Evolutionary conservation across 2,329 filamentous ascomycete species (phyloP), one percentile per base, ranked within the genome.

Genomic region (Pseudocercospora crystallina): DNA sequence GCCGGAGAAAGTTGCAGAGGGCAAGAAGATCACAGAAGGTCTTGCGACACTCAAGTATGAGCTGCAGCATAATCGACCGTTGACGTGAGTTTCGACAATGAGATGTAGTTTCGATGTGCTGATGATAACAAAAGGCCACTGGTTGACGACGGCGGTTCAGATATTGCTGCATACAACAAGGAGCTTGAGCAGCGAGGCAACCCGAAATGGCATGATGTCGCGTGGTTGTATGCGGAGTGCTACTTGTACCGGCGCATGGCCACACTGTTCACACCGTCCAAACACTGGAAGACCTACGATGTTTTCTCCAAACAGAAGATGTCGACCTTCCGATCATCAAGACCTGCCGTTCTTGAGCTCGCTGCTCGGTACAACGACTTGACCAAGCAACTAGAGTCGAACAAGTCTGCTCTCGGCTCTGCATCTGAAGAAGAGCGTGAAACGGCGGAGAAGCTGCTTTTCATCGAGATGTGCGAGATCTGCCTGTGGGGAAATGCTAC

Each of bases 401-500:
- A 80, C 59, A 73, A 76, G 42, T 71, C 71, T 1, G 53, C 70
- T 8, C 65, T 69, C 11, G 66, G 65, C n/a, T 64, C 67, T 1
- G 73, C 77, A 36, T 75, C 76, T 2, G 73, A 74, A 31, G 69
- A 76, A 47, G 73, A 84, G 58, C 66, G 83, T 43, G 80, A 82
- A 29, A 81, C 86, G 49, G 84, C 88, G 0, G 88, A 95, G 67
- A 82, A 83, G 66, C 72, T 91, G 0, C 75, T 96, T 20, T 97
- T 97, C 73, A 79, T 79, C 17, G 92, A 97, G 68, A 95, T 97
- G 87, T 91, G 86, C 71, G 90, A 96, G 76, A 94, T 96, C 61
- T 96, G 91, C 68, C 81, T 97, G 2, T 97, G 92, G 92, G 92
- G 92, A 9, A 97, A 97, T 69, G 94, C 92, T 1, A 97, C 92